Evolutionary conservation across 2,329 filamentous ascomycete genomes (phyloP).

Genomic region (Stachybotrys elegans): DNA sequence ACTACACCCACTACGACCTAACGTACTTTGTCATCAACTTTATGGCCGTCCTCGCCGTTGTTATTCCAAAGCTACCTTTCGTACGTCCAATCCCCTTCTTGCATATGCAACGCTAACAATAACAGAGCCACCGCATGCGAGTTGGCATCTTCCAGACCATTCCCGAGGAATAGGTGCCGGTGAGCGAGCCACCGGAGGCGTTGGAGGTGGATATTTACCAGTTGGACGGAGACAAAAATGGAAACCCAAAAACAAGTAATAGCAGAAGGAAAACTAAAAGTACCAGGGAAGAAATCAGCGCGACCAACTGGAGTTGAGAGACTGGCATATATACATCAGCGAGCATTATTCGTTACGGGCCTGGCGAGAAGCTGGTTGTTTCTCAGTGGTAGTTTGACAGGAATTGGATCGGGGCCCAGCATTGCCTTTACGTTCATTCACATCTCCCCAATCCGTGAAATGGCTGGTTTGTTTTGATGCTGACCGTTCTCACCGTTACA

Average conservation of each 20-base stretch:
- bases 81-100: slow-evolving; percentile 51
- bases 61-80: slow-evolving; percentile 93
- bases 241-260: slow-evolving; percentile 3
- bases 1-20: slow-evolving; percentile 97
- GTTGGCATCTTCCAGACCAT: slow-evolving; percentile 68
- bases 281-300: slow-evolving; percentile 3
- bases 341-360: slow-evolving; percentile 28
- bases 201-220: not conserved
- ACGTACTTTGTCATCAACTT: slow-evolving; percentile 98
- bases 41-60: slow-evolving; percentile 82
- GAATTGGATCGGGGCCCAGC: too few species aligned
- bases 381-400: too few species aligned
- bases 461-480: too few species aligned
- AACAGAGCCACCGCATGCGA: slow-evolving; percentile 70
- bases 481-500: too few species aligned
- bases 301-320: not conserved
- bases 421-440: too few species aligned
- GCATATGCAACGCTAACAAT: slow-evolving; percentile 15
- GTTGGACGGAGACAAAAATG: slow-evolving; percentile 1
- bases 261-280: slow-evolving; percentile 5
- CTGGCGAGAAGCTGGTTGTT: too few species aligned
- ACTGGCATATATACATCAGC: slow-evolving; percentile 24
- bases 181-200: not conserved
- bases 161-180: slow-evolving; percentile 42
- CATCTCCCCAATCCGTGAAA: too few species aligned